Evolutionary conservation across 805 yeast species (phyloP), one percentile per base, ranked within the genome.

Genomic region (Kluyveromyces wickerhamii): DNA sequence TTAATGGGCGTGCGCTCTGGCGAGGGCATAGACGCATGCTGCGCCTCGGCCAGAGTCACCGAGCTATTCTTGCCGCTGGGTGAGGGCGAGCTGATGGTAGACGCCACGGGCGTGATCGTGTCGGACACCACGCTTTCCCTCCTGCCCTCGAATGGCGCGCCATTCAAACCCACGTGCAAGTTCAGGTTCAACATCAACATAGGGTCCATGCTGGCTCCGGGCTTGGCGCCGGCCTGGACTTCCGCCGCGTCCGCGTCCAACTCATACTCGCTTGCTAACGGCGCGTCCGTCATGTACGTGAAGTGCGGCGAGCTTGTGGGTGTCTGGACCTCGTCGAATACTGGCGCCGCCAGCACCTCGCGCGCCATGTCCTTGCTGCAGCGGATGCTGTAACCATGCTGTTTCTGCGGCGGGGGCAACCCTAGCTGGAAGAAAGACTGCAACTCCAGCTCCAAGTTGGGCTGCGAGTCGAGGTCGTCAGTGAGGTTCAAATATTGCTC

Each of bases 51-150:
- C 7, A 30, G 21, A 26, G 9, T 26, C 7, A 14, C 11, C 11
- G 26, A 23, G 16, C 19, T 30, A 3, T 14, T 13, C 7, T 11
- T 12, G 9, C 17, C 18, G 11, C 10, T 10, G 5, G 25, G 16
- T 3, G 14, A 15, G 5, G 33, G 33, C 4, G 33, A 30, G 15
- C 21, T 30, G 9, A 26, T 30, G 17, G 13, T 30, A 9, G 33
- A 30, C 21, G 13, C 21, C n/a, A 30, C 21, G 5, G 33, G 33
- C 11, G 33, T 30, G 8, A 30, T 14, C 6, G 33, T 30, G 21
- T 30, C 33, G 11, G 33, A 30, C 13, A 30, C 26, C 3, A 21
- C 21, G 18, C 33, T 30, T 15, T 7, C 13, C 18, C 33, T 30
- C 8, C 33, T 11, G 9, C 19, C 33, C 3, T 20, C 25, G 12